A percentile compares a stretch with the other conserved stretches of the same genome.
phyloP scores from a whole-genome alignment of 2,329 filamentous ascomycete species.

The Venturia aucupariae region DNA sequence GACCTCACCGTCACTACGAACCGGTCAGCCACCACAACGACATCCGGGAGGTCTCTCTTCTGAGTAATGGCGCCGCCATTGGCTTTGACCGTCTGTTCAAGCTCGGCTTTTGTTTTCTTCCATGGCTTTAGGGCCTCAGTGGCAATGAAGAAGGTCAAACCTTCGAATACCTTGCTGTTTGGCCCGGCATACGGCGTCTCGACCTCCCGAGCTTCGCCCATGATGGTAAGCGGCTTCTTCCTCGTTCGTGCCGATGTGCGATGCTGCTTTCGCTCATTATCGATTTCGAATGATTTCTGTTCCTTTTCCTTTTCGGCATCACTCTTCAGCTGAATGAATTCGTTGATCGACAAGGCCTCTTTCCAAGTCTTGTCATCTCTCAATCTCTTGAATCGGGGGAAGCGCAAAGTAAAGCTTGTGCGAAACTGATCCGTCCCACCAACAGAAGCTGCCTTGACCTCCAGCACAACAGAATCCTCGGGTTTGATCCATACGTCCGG shows the following conservation, averaged over 20 bases:
- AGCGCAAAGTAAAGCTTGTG: constrained; percentile 68
- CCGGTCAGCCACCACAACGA: constrained; percentile 64
- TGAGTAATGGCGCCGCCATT: constrained; percentile 77
- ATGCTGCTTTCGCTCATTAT: constrained; percentile 55
- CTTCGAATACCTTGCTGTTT: constrained; percentile 59
- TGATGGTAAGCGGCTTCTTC: constrained; percentile 64
- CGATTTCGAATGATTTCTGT: constrained; percentile 59
- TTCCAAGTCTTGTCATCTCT: constrained; percentile 80
- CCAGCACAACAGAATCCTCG: constrained; percentile 75
- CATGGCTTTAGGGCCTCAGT: constrained; percentile 61
- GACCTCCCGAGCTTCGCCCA: constrained; percentile 52
- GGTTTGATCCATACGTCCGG: constrained; percentile 94
- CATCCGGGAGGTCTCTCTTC: constrained; percentile 52
- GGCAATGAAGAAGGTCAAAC: constrained; percentile 70
- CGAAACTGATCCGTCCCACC: constrained; percentile 69
- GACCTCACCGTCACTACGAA: constrained; percentile 63
- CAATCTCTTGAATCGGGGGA: constrained; percentile 78
- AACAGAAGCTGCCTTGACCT: constrained; percentile 79
- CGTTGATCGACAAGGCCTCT: constrained; percentile 64
- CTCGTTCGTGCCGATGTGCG: constrained; percentile 45
- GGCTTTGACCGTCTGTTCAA: constrained; percentile 73
- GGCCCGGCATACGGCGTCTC: constrained; percentile 47
- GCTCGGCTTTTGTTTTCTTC: constrained; percentile 67
- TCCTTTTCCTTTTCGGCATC: constrained; percentile 63
- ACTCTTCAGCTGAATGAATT: constrained; percentile 63